Conservation (phyloP, 805 yeast genomes). For the Metschnikowia koreensis region DNA sequence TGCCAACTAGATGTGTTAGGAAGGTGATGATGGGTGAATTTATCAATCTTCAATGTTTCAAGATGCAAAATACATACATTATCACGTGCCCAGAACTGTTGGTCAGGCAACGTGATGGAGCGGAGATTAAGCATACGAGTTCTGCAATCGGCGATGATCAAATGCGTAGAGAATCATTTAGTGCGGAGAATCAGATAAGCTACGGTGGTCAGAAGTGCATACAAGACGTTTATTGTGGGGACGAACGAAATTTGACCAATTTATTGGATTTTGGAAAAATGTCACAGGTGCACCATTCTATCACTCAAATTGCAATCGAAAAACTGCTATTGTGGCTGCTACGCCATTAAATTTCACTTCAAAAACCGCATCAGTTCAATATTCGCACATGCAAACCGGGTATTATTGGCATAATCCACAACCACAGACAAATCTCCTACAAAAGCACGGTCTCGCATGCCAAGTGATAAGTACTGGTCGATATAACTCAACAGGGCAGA, state of each 20-base stretch:
- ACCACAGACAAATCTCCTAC: conserved; percentile 34
- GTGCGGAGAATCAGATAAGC: too few species aligned
- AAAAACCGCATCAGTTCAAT: conserved; percentile 17
- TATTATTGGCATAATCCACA: conserved; percentile 31
- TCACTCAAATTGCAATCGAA: too few species aligned
- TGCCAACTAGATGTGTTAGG: conserved; percentile 17
- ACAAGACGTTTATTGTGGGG: too few species aligned
- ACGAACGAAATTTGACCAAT: too few species aligned
- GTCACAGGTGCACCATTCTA: too few species aligned
- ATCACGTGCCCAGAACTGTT: conserved; percentile 13
- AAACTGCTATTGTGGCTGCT: too few species aligned
- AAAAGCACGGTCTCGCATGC: conserved; percentile 24
- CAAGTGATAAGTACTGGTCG: conserved; percentile 34
- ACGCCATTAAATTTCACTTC: too few species aligned
- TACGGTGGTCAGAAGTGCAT: too few species aligned
- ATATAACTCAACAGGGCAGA: conserved; percentile 23
- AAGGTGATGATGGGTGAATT: neutral
- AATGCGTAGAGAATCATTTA: neutral
- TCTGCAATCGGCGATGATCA: neutral
- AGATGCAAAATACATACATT: conserved; percentile 10
- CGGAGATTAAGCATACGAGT: conserved; percentile 8
- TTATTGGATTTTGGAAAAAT: too few species aligned
- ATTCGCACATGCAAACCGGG: conserved; percentile 41
- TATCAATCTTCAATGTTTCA: neutral
- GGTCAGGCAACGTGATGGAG: conserved; percentile 8